Conservation (phyloP, 306 rosid genomes). For the Alnus glutinosa region DNA sequence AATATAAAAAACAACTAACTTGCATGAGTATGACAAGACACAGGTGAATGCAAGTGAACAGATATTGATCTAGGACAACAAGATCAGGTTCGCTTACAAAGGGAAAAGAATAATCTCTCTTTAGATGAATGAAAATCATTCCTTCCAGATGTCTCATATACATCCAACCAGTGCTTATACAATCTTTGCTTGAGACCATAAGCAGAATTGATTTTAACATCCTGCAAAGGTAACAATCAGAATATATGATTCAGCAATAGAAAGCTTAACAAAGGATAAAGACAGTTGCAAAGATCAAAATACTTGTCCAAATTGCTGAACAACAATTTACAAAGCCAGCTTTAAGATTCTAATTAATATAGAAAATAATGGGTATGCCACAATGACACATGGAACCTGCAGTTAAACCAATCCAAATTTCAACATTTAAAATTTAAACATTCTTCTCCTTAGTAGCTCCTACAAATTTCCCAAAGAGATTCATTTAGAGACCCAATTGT, state of each 20-base stretch:
- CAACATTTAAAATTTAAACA: background rate
- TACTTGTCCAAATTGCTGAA: background rate
- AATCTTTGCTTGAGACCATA: slow-evolving; percentile 56
- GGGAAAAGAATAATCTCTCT: slow-evolving; percentile 64
- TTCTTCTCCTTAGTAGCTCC: background rate
- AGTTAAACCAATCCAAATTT: background rate
- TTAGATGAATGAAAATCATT: slow-evolving; percentile 59
- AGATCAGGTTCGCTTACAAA: slow-evolving; percentile 59
- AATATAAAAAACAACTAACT: background rate
- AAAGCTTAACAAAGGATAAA: slow-evolving; percentile 22
- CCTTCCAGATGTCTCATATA: slow-evolving; percentile 66
- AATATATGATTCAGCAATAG: background rate
- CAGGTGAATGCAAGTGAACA: slow-evolving; percentile 7
- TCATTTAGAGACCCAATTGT: background rate
- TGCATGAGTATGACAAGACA: slow-evolving; percentile 11
- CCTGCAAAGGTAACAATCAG: slow-evolving; percentile 40
- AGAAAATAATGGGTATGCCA: background rate
- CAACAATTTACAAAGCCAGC: background rate
- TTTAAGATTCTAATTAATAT: background rate
- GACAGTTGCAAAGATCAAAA: background rate
- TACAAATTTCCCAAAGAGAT: background rate
- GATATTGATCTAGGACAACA: slow-evolving; percentile 19
- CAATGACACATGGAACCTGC: background rate
- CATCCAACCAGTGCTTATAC: slow-evolving; percentile 78
- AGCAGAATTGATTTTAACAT: slow-evolving; percentile 38